Percentiles rank a stretch among this genome's conserved stretches.
phyloP scores from a whole-genome alignment of 331 rosid species.

The Rhamnella rubrinervis region DNA sequence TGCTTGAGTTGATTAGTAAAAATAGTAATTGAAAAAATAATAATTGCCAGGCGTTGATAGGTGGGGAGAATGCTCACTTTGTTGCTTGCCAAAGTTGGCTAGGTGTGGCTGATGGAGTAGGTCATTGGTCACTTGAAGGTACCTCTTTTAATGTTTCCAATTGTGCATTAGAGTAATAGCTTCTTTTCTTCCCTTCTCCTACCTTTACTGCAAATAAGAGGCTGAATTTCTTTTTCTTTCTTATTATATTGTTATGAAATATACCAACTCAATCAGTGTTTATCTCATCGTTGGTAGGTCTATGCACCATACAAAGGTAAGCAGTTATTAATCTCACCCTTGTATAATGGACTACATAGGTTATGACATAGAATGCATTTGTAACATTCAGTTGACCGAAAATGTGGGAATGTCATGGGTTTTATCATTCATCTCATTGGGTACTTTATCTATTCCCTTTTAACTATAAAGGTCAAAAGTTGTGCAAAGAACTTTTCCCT shows the following conservation, averaged over 20 bases:
- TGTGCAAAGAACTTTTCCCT: too few species aligned
- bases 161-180: slow-evolving; percentile 11
- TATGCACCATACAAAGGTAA: too few species aligned
- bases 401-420: too few species aligned
- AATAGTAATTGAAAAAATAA: slow-evolving; percentile 45
- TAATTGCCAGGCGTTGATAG: slow-evolving; percentile 68
- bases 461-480: too few species aligned
- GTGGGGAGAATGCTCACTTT: slow-evolving; percentile 69
- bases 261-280: background rate
- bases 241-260: background rate
- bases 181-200: background rate
- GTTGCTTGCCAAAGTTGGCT: slow-evolving; percentile 59
- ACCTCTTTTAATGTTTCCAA: slow-evolving; percentile 17
- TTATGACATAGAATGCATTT: too few species aligned
- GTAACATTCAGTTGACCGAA: too few species aligned
- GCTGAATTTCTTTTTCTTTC: slow-evolving; percentile 4
- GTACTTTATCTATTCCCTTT: too few species aligned
- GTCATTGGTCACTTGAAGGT: slow-evolving; percentile 83
- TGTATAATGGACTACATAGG: too few species aligned
- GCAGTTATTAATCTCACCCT: too few species aligned
- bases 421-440: too few species aligned
- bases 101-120: slow-evolving; percentile 81
- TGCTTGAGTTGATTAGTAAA: slow-evolving; percentile 15
- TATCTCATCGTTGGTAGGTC: too few species aligned
- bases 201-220: slow-evolving; percentile 7